These are phyloP conservation scores for Leucocoprinus sp. DNA, from an alignment of 768 basidiomycete species.

Conservation along the genomic window DNA sequence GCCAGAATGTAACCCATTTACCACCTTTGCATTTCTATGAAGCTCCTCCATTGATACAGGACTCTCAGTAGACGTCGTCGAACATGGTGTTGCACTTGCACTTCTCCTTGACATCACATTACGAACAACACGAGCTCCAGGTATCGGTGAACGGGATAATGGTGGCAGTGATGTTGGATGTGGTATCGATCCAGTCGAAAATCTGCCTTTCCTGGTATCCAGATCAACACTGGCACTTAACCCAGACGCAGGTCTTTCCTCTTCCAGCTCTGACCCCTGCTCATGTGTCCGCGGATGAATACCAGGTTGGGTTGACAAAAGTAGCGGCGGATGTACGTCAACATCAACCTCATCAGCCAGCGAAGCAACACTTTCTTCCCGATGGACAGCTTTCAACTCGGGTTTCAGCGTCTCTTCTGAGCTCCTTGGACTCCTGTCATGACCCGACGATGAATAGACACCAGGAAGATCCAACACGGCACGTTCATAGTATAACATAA, in stretches of 20 bases:
- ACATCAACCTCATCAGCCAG: slow-evolving; percentile 37
- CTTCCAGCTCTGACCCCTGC: slow-evolving; percentile 6
- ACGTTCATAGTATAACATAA: slow-evolving; percentile 95
- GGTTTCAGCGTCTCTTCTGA: slow-evolving; percentile 65
- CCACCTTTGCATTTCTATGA: not conserved
- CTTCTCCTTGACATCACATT: slow-evolving; percentile 41
- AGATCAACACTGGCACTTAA: slow-evolving; percentile 10
- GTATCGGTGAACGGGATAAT: slow-evolving; percentile 5
- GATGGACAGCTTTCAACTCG: slow-evolving; percentile 32
- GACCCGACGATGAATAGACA: slow-evolving; percentile 15
- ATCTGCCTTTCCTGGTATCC: slow-evolving; percentile 16
- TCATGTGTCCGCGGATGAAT: slow-evolving; percentile 8
- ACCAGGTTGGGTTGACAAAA: not conserved
- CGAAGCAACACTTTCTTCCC: slow-evolving; percentile 42
- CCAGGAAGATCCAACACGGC: slow-evolving; percentile 25
- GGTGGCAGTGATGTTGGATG: not conserved
- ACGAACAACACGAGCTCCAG: slow-evolving; percentile 38
- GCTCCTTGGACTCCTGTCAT: slow-evolving; percentile 20
- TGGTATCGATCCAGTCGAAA: slow-evolving; percentile 8
- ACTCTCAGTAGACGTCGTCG: not conserved
- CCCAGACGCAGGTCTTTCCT: slow-evolving; percentile 15
- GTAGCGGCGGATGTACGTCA: slow-evolving; percentile 20
- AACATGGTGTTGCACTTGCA: slow-evolving; percentile 21
- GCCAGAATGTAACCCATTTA: slow-evolving; percentile 1
- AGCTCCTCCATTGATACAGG: not conserved